A percentile compares a stretch with the other conserved stretches of the same genome.
Conservation (phyloP, 345 rosid genomes). For the Hibiscus mutabilis region DNA sequence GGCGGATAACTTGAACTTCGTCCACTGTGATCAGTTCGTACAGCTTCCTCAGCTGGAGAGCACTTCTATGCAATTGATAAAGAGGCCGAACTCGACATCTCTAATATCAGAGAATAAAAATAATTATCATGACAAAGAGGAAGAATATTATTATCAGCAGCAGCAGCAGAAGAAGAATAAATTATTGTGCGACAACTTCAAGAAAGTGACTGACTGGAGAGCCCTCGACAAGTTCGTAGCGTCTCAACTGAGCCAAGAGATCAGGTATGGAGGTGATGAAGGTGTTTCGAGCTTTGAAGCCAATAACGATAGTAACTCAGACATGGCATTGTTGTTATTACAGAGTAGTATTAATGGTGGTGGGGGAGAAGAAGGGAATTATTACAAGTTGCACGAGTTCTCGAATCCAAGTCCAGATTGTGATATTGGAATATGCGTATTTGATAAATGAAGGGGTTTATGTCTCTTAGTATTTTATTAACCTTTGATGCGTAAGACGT, state of each 20-base stretch:
- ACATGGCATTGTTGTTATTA: constrained; percentile 33
- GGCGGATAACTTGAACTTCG: constrained; percentile 46
- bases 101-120: constrained; percentile 18
- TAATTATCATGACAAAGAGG: not conserved
- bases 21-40: constrained; percentile 46
- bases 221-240: not conserved
- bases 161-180: not conserved
- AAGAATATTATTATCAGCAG: not conserved
- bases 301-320: constrained; percentile 5
- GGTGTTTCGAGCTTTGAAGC: constrained; percentile 26
- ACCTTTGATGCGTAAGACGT: constrained; percentile 17
- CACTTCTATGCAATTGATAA: constrained; percentile 57
- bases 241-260: not conserved
- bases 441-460: constrained; percentile 33
- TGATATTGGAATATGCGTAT: constrained; percentile 53
- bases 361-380: constrained; percentile 38
- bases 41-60: constrained; percentile 91
- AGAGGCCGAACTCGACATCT: constrained; percentile 45
- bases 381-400: constrained; percentile 36
- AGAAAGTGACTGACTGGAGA: not conserved
- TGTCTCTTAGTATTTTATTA: not conserved
- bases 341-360: constrained; percentile 29
- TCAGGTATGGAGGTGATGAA: not conserved
- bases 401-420: constrained; percentile 37
- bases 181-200: not conserved